Conservation (phyloP, 176 grass and related monocot genomes). For the Hordeum marinum region DNA sequence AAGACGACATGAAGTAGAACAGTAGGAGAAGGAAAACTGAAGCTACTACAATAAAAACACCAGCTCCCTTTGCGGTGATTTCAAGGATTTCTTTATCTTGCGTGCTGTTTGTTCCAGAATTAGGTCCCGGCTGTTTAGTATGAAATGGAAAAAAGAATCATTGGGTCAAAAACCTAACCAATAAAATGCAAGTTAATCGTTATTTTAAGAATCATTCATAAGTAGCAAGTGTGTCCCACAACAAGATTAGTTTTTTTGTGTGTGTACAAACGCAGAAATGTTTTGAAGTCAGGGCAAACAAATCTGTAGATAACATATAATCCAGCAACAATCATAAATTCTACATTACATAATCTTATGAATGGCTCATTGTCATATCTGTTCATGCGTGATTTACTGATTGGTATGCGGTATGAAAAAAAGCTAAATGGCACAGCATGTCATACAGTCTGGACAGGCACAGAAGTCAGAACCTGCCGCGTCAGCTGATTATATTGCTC, state of each 20-base stretch:
- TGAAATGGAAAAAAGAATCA: slow-evolving; percentile 26
- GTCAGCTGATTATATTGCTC: slow-evolving; percentile 79
- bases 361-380: not conserved
- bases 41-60: slow-evolving; percentile 79
- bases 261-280: not conserved
- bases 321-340: not conserved
- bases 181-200: not conserved
- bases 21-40: slow-evolving; percentile 92
- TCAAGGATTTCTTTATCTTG: slow-evolving; percentile 92
- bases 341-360: not conserved
- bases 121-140: slow-evolving; percentile 59
- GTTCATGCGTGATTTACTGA: not conserved
- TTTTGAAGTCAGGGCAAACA: not conserved
- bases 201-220: not conserved
- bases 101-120: slow-evolving; percentile 22
- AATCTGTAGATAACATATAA: not conserved
- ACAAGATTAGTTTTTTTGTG: not conserved
- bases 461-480: slow-evolving; percentile 51
- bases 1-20: slow-evolving; percentile 98
- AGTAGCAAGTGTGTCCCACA: not conserved
- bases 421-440: not conserved
- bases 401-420: not conserved
- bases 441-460: slow-evolving; percentile 4
- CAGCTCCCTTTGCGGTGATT: slow-evolving; percentile 83
- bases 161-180: not conserved